Base-by-base conservation (phyloP, 2,329 filamentous ascomycete genomes). In the Penicillium sp. region DNA sequence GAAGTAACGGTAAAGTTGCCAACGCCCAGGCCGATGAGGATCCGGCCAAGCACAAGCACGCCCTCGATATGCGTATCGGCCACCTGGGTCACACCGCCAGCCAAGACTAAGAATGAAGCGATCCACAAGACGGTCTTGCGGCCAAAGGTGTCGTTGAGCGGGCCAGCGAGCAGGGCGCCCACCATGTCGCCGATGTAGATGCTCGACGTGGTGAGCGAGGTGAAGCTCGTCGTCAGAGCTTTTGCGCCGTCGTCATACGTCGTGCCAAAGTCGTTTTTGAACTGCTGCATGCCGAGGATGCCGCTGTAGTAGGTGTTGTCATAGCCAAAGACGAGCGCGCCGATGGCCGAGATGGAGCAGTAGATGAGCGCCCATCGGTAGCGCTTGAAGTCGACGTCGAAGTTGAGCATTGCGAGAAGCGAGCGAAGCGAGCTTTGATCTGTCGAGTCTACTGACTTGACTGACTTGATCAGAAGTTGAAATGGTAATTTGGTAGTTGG, bases 301-400 rank as follows among this genome's bases (percentile, higher is more conserved):
- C 47, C 47, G 18, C 35, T 50, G 47, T 50, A 50, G 47, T 50
- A 50, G 6, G 47, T 50, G 12, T 50, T 50, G 9, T 50, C 47
- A 28, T 50, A 50, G 9, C 47, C 47, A 26, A 35, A 50, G 28
- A 50, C 47, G 2, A 50, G 47, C 8, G 47, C 47, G 8, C 47
- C 47, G 30, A 50, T 50, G 20, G 47, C 47, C 18, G 47, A 50
- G 30, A 50, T 35, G 28, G 47, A 30, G 30, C 47, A 50, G 28
- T 35, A 50, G 26, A 50, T 21, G 18, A 50, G 26, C 18, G 47
- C 47, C 47, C 47, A 50, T 38, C 35, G 30, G 35, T 50, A 35
- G 26, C 28, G 9, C 38, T 38, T 50, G 47, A 50, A 23, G 11
- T 50, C 47, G 18, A 50, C 33, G 8, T 38, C 9, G 33, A 38